A percentile compares a stretch with the other conserved stretches of the same genome.
These are phyloP conservation scores for Epichloe sylvatica DNA, from an alignment of 2,329 filamentous ascomycete species.

Conservation along the genomic window DNA sequence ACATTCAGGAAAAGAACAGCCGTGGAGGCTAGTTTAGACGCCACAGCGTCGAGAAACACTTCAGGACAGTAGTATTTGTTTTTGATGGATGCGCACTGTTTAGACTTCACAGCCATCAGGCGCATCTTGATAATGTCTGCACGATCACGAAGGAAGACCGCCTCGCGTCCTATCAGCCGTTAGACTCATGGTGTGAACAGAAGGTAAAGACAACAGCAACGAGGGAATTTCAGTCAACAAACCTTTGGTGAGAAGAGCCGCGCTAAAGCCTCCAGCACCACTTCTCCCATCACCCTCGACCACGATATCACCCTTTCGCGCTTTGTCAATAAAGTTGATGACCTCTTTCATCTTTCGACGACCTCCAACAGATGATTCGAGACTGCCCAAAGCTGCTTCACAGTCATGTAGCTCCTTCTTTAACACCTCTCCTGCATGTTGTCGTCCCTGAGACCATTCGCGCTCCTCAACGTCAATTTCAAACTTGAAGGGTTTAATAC, in stretches of 20 bases:
- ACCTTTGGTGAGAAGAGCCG: slow-evolving; percentile 74
- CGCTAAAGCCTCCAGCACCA: slow-evolving; percentile 91
- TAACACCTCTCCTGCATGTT: slow-evolving; percentile 67
- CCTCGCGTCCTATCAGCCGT: slow-evolving; percentile 60
- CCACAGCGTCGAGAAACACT: slow-evolving; percentile 93
- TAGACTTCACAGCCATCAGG: slow-evolving; percentile 72
- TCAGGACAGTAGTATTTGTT: slow-evolving; percentile 98
- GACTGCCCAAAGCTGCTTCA: slow-evolving; percentile 58
- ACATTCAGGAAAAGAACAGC: slow-evolving; percentile 96
- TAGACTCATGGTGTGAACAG: not conserved
- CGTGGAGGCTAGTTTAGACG: slow-evolving; percentile 85
- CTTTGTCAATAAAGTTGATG: slow-evolving; percentile 78
- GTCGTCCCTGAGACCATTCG: slow-evolving; percentile 76
- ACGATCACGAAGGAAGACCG: slow-evolving; percentile 83
- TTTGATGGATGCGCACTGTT: slow-evolving; percentile 67
- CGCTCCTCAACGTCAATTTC: slow-evolving; percentile 87
- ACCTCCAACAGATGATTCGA: slow-evolving; percentile 69
- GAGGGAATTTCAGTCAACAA: slow-evolving; percentile 14
- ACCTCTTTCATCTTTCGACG: slow-evolving; percentile 80
- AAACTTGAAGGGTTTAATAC: slow-evolving; percentile 97
- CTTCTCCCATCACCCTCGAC: slow-evolving; percentile 72
- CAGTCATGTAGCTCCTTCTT: slow-evolving; percentile 79
- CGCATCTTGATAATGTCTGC: slow-evolving; percentile 85
- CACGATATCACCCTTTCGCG: slow-evolving; percentile 69
- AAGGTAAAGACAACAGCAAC: not conserved